phyloP scores from a whole-genome alignment of 2,329 filamentous ascomycete genomes.

The Trichoderma hamatum region DNA sequence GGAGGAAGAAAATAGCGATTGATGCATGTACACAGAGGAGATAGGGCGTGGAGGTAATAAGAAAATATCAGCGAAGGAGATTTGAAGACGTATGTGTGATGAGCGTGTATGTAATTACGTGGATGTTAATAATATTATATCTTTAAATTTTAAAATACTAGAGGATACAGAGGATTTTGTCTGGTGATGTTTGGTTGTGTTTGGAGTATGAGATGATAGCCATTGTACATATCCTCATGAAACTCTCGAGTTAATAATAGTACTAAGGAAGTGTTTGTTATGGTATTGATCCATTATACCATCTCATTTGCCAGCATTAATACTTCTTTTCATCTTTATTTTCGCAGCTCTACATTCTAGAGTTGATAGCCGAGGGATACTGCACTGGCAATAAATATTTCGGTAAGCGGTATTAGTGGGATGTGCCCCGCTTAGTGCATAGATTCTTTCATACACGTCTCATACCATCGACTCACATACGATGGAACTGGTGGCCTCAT shows the following conservation, averaged over 20 bases:
- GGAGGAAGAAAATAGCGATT: background rate
- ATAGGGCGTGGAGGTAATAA: background rate
- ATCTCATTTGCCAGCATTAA: background rate
- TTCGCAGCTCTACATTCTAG: background rate
- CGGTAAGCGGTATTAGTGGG: slow-evolving; percentile 1
- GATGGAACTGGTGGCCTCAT: background rate
- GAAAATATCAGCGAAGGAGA: background rate
- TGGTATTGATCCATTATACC: background rate
- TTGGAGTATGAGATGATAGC: background rate
- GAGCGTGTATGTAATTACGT: background rate
- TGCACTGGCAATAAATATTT: background rate
- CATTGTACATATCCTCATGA: background rate
- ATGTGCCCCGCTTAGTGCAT: slow-evolving; percentile 18
- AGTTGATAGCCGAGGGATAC: background rate
- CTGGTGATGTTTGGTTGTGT: background rate
- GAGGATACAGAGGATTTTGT: background rate
- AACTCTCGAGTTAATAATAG: background rate
- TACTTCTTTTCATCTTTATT: background rate
- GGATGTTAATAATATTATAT: background rate
- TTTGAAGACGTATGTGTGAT: background rate
- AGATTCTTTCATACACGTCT: background rate
- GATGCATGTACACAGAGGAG: background rate
- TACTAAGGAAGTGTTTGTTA: background rate
- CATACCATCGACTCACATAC: background rate
- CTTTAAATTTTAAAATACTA: background rate